Evolutionary conservation across 176 grass and related monocot species (phyloP).

Genomic region (Tillandsia fasciculata): DNA sequence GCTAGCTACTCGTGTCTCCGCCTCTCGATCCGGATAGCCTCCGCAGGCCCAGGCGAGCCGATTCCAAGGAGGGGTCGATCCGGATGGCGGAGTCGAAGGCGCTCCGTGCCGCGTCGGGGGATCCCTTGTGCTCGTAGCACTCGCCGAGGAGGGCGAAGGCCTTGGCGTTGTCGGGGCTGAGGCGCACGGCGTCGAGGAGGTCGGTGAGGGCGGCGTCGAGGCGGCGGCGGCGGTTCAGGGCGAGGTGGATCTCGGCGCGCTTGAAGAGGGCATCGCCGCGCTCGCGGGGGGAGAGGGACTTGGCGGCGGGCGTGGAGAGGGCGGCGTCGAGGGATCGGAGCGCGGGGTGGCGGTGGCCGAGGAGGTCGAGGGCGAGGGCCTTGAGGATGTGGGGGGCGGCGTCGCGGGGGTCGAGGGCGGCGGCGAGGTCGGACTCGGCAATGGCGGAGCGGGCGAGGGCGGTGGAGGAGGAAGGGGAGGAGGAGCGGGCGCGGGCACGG

Average conservation of each 20-base stretch:
- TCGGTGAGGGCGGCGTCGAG: constrained; percentile 52
- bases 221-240: constrained; percentile 37
- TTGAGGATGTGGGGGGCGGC: constrained; percentile 75
- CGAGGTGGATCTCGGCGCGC: constrained; percentile 62
- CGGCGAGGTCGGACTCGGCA: constrained; percentile 61
- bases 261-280: constrained; percentile 71
- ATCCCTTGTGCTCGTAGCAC: constrained; percentile 66
- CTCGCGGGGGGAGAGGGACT: constrained; percentile 57
- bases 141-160: constrained; percentile 53
- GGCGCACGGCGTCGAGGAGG: constrained; percentile 49
- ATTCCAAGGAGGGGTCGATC: constrained; percentile 39
- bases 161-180: constrained; percentile 66
- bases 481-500: constrained; percentile 34
- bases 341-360: constrained; percentile 49
- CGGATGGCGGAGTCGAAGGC: constrained; percentile 54
- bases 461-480: constrained; percentile 1
- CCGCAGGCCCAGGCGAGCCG: constrained; percentile 39
- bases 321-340: constrained; percentile 61
- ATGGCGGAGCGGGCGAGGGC: constrained; percentile 39
- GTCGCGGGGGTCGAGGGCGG: constrained; percentile 64
- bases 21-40: constrained; percentile 19
- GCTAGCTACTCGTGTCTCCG: constrained; percentile 13
- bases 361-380: constrained; percentile 74
- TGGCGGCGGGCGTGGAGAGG: constrained; percentile 35
- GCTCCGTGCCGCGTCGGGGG: constrained; percentile 29